phyloP scores from a whole-genome alignment of 805 yeast genomes.

The Metschnikowia hibisci region DNA sequence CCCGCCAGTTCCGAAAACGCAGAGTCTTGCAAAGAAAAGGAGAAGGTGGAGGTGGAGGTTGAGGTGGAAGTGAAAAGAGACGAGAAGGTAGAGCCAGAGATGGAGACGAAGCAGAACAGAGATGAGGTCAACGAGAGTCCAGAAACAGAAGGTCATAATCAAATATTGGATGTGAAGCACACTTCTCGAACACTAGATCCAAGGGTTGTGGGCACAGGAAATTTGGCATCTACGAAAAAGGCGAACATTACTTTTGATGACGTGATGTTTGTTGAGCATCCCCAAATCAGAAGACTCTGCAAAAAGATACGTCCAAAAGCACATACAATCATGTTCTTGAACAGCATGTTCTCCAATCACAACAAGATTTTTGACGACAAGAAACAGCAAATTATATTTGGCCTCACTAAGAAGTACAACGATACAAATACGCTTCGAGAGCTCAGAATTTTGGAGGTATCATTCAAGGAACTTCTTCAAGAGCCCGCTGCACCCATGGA shows the following conservation, averaged over 20 bases:
- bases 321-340: conserved; percentile 12
- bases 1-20: background rate
- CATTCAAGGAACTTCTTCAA: conserved; percentile 2
- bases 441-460: background rate
- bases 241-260: background rate
- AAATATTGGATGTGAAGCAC: background rate
- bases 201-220: background rate
- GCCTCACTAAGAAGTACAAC: conserved; percentile 5
- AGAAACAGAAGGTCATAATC: too few relatives aligned
- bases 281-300: conserved; percentile 15
- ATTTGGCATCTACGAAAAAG: background rate
- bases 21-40: background rate
- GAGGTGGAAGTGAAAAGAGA: background rate
- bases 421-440: background rate
- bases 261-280: conserved; percentile 13
- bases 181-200: conserved; percentile 6
- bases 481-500: conserved; percentile 15
- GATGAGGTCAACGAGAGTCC: background rate
- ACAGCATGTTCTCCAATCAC: conserved; percentile 11
- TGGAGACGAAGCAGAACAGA: background rate
- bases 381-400: conserved; percentile 1
- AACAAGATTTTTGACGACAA: conserved; percentile 5
- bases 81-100: background rate
- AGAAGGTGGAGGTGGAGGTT: background rate
- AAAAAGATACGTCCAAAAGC: conserved; percentile 5